phyloP scores from a whole-genome alignment of 176 grass and related monocot species.

The Phragmites australis region DNA sequence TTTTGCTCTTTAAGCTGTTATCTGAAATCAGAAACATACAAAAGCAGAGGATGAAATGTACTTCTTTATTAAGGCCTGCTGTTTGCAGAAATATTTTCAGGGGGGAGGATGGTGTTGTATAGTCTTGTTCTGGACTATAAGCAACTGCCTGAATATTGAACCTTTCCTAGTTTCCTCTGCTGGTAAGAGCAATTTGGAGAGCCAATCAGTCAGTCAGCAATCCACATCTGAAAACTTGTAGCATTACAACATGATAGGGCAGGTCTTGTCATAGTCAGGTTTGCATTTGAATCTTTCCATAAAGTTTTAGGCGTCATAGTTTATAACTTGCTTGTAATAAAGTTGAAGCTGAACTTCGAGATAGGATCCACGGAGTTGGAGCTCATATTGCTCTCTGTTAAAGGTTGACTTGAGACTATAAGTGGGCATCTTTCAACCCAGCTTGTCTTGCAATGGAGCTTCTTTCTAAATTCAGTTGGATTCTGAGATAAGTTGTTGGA shows the following conservation, averaged over 20 bases:
- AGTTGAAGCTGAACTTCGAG: slow-evolving; percentile 5
- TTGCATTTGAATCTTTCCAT: slow-evolving; percentile 8
- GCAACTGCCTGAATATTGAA: not conserved
- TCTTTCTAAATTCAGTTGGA: not conserved
- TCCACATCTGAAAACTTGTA: not conserved
- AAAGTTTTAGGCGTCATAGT: not conserved
- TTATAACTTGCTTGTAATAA: not conserved
- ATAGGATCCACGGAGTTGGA: not conserved
- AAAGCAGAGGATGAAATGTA: not conserved
- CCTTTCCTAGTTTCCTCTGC: not conserved
- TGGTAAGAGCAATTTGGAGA: not conserved
- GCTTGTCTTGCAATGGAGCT: not conserved
- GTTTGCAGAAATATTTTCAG: not conserved
- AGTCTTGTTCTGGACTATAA: not conserved
- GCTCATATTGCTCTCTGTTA: not conserved
- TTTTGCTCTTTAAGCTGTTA: not conserved
- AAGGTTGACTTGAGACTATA: not conserved
- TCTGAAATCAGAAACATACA: slow-evolving; percentile 10
- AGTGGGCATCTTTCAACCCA: not conserved
- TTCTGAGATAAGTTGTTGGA: not conserved
- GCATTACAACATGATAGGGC: not conserved
- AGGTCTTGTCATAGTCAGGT: not conserved
- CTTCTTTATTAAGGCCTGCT: not conserved
- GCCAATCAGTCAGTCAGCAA: not conserved
- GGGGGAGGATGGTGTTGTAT: not conserved